phyloP scores from a whole-genome alignment of 139 green algal genomes.

The Chlamydomonas applanata region DNA sequence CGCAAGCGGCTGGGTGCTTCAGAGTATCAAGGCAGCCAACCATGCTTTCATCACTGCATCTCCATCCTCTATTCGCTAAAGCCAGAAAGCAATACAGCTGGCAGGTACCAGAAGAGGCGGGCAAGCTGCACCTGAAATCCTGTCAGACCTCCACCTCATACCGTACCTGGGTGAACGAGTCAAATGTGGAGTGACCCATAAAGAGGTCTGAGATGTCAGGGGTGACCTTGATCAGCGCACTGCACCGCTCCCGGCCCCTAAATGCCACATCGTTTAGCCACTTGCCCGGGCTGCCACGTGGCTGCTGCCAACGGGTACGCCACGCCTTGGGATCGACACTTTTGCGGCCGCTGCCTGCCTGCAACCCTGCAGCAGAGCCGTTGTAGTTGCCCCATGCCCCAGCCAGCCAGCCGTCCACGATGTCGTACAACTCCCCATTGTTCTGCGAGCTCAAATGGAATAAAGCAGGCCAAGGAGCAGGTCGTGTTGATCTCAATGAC shows the following conservation, averaged over 20 bases:
- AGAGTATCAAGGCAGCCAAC: too few species aligned
- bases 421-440: slow-evolving; percentile 68
- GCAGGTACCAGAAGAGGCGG: too few species aligned
- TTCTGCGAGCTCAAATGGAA: too few species aligned
- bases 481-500: too few species aligned
- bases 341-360: neutral
- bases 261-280: neutral
- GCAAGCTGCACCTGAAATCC: too few species aligned
- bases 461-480: too few species aligned
- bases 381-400: neutral
- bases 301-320: neutral
- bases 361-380: neutral
- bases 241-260: slow-evolving; percentile 31
- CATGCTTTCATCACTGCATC: too few species aligned
- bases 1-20: neutral
- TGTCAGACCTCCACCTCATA: too few species aligned
- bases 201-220: slow-evolving; percentile 42
- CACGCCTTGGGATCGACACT: neutral
- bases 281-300: neutral
- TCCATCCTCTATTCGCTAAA: too few species aligned
- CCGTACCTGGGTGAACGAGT: slow-evolving; percentile 43
- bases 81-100: too few species aligned
- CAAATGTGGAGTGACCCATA: slow-evolving; percentile 60
- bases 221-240: slow-evolving; percentile 61
- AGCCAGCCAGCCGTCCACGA: slow-evolving; percentile 38